Evolutionary conservation across 2,329 filamentous ascomycete genomes (phyloP), one percentile per base, ranked within the genome.

Genomic region (Ophiosphaerella herpotricha): DNA sequence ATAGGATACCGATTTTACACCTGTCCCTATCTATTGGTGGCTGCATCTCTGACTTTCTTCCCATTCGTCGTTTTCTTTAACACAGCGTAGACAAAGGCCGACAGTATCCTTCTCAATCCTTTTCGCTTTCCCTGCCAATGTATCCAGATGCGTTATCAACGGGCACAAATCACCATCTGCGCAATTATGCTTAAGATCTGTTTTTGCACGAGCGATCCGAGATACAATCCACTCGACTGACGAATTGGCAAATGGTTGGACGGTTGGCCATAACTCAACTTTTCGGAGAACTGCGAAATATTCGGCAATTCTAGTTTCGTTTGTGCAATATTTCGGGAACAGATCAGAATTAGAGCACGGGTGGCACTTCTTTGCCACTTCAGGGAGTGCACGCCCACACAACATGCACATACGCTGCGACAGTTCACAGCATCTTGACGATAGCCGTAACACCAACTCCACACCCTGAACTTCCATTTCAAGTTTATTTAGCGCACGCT

Each of bases 281-380:
- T 34, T 48, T 23, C 36, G 37, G 2, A 52, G 36, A 1, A 23
- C 36, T 18, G 16, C 11, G 33, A 52, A 45, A 40, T 48, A 48
- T 18, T 43, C 45, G 24, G 41, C 45, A 42, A 52, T 38, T 18
- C 50, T 52, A 7, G 44, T 44, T 31, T 48, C 40, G 21, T 16
- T 23, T 40, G 45, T 45, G 24, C 50, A 44, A 26, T 38, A 40
- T 38, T 38, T 45, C n/a, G 5, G 6, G 13, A 23, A 34, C 6
- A 43, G 31, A n/a, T 32, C 31, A 26, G 31, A 31, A 31, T 52
- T 52, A 21, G 21, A 21, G 29, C 49, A 52, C 29, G 40, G 44
- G n/a, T 52, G 49, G 26, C 43, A 52, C 21, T 43, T 48, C 34
- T 45, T 48, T 38, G 49, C 44, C 14, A 14, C 36, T 16, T 21